Evolutionary conservation across 345 rosid species (phyloP), one percentile per base, ranked within the genome.

Genomic region (Cardamine resedifolia): DNA sequence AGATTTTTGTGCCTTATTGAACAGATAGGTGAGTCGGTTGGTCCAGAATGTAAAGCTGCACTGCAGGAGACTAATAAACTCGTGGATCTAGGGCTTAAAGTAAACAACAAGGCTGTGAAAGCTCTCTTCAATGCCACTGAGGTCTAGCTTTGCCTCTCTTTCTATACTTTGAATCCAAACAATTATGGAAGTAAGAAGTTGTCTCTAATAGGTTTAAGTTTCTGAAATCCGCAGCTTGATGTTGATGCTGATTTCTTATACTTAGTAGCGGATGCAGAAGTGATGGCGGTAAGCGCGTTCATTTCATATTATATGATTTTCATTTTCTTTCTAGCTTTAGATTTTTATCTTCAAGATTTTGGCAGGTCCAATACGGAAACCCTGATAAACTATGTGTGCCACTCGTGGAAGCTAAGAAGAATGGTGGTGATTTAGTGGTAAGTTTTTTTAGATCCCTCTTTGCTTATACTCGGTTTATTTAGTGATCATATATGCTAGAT

Each of bases 191-290:
- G 36, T 12, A 10, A 49, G 0, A 41, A 8, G 8, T 38, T 16
- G 30, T 49, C 23, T 15, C 48, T 11, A 28, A 2, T 66, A 55
- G 73, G 39, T 36, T 8, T 21, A 24, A 31, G 56, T 62, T 28
- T 72, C 21, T 74, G 61, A 70, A 52, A 49, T 68, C 47, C 75
- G 76, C 91, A 91, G 98, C 97, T 94, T 78, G 80, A 82, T 66
- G 76, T 86, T 44, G 92, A 94, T 81, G 88, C 90, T 64, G 98
- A 94, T 84, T 94, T 94, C 82, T 75, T 94, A 21, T 94, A 91
- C 80, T 87, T 85, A 27, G 82, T 94, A 75, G 97, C 98, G 0
- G 98, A 94, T 80, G 98, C 96, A 18, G 85, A 91, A 33, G 98
- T 81, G 51, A 63, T 58, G 16, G 98, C 88, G 45, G 98, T 94